A percentile compares a stretch with the other conserved stretches of the same genome.
Conservation (phyloP, 2,329 filamentous ascomycete species). For the Fusarium dlaminii region DNA sequence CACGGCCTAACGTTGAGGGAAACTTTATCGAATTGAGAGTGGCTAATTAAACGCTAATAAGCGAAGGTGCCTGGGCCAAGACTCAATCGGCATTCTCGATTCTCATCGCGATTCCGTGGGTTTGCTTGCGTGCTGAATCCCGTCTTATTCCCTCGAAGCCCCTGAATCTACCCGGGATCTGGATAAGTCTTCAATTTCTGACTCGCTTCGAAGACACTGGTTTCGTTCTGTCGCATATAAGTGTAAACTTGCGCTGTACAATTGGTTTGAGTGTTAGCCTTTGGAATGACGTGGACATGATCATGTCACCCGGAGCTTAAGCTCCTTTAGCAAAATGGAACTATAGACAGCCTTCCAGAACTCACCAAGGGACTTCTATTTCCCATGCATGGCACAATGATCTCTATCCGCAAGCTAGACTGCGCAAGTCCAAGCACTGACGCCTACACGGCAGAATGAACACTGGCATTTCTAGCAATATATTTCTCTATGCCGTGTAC, state of each 20-base stretch:
- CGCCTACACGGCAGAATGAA: accelerated
- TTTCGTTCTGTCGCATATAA: constrained; percentile 16
- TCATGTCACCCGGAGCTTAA: constrained; percentile 52
- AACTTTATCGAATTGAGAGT: not conserved
- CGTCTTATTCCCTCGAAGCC: not conserved
- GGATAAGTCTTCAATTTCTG: not conserved
- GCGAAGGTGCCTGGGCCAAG: not conserved
- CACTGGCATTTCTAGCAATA: accelerated
- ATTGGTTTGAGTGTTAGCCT: constrained; percentile 59
- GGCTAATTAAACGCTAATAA: not conserved
- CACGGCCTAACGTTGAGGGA: not conserved
- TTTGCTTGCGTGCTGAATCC: accelerated
- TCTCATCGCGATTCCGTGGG: not conserved
- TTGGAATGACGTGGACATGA: constrained; percentile 49
- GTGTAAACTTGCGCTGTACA: constrained; percentile 45
- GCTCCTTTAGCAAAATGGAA: constrained; percentile 51
- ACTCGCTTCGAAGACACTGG: not conserved
- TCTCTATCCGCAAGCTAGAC: no score
- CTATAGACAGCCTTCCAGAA: constrained; percentile 51
- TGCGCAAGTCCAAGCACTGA: not conserved
- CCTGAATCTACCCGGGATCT: not conserved
- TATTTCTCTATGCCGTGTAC: no score
- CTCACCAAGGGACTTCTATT: not conserved
- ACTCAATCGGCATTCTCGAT: not conserved
- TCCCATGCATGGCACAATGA: not conserved